Percentiles rank a stretch among this genome's conserved stretches.
Conservation (phyloP, 78 protist genomes). For the Tieghemostelium lacteum region DNA sequence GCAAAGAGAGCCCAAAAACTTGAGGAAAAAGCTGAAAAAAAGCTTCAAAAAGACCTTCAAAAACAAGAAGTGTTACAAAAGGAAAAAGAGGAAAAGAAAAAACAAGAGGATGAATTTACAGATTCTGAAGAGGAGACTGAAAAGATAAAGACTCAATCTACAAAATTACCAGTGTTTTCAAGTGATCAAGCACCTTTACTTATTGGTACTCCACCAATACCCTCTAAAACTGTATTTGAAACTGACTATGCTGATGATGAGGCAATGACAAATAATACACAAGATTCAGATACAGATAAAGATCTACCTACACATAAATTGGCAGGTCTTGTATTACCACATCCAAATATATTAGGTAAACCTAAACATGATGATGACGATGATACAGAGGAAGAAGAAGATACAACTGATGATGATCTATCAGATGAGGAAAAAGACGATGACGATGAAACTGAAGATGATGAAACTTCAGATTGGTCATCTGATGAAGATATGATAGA, state of each 20-base stretch:
- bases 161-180: constrained; percentile 7
- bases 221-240: neutral
- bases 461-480: constrained; percentile 27
- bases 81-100: neutral
- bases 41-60: constrained; percentile 3
- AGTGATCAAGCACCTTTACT: constrained; percentile 30
- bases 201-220: constrained; percentile 10
- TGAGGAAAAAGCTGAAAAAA: constrained; percentile 4
- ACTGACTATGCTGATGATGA: constrained; percentile 20
- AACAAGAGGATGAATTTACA: constrained; percentile 34
- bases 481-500: neutral
- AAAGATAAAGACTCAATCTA: neutral
- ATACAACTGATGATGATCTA: neutral
- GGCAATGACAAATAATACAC: constrained; percentile 4
- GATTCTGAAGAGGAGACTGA: constrained; percentile 18
- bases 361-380: neutral
- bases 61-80: neutral
- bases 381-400: neutral
- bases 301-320: constrained; percentile 21
- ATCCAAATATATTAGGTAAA: neutral
- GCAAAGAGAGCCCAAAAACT: neutral
- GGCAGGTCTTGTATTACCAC: neutral
- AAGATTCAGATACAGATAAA: neutral
- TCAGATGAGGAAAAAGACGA: neutral
- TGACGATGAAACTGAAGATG: neutral